Evolutionary conservation across 2,329 filamentous ascomycete species (phyloP), one percentile per base, ranked within the genome.

Genomic region (Botryotinia globosa): DNA sequence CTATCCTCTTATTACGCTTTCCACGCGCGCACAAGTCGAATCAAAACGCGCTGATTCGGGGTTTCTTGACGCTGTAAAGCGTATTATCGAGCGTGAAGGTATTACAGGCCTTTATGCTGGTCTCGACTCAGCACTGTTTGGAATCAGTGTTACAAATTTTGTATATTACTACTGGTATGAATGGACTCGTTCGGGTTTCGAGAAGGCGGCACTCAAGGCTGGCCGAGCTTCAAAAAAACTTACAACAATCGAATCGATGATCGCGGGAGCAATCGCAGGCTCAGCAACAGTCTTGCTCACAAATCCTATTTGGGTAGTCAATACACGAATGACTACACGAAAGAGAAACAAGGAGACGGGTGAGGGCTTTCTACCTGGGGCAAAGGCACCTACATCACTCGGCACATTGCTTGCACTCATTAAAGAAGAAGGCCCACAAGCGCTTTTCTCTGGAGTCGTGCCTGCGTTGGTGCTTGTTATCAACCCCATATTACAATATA

Each of bases 141-240:
- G 96, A 82, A 98, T 99, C 85, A 96, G 92, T 83, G 91, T 99
- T 78, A 99, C 96, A 79, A 99, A 99, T 86, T 99, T 99, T 82
- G 95, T 99, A 65, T 99, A 99, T 87, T 99, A 99, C 85, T 99
- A 98, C 87, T 99, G 93, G 95, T 99, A 98, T 84, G 96, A 99
- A 85, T 99, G 94, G 93, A 96, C 94, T 75, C 91, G 94, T 73
- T 87, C 91, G 68, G 92, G 92, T 81, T 98, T 98, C 84, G 94
- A 93, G 82, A 86, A 87, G 76, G 92, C 94, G 16, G 94, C 94
- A 63, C 82, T 87, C 73, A 90, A 89, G 79, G 86, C 92, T 71
- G 92, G 92, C 48, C 90, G 93, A 76, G 88, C 90, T 73, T 90
- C 88, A 75, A 91, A 89, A 83, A 94, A 94, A 82, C 91, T 99